A percentile compares a stretch with the other conserved stretches of the same genome.
Conservation (phyloP, 176 grass and related monocot genomes). For the Carex kokanica region DNA sequence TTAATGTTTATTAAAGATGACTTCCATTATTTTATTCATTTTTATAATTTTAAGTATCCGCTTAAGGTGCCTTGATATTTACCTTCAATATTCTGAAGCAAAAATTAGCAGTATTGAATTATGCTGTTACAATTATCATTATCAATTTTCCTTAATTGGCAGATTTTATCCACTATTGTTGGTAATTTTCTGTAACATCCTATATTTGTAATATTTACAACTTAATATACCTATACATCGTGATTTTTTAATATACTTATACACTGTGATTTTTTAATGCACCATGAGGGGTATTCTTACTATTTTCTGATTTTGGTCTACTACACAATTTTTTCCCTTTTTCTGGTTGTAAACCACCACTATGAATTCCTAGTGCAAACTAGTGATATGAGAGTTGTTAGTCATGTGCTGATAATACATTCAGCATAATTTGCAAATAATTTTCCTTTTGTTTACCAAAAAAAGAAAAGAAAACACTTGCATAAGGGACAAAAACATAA, state of each 20-base stretch:
- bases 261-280: not conserved
- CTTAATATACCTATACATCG: not conserved
- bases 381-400: not conserved
- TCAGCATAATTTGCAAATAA: not conserved
- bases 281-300: not conserved
- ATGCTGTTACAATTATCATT: not conserved
- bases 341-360: not conserved
- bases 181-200: not conserved
- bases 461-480: not conserved
- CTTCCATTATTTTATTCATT: not conserved
- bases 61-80: not conserved
- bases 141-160: not conserved
- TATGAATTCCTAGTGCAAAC: not conserved
- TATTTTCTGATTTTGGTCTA: not conserved
- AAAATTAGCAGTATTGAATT: not conserved
- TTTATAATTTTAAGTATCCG: not conserved
- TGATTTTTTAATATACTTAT: not conserved
- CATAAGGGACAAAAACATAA: not conserved
- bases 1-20: not conserved
- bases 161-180: not conserved
- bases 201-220: not conserved
- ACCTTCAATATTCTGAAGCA: not conserved
- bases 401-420: not conserved
- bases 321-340: not conserved
- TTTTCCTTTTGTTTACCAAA: not conserved